phyloP scores from a whole-genome alignment of 2,329 filamentous ascomycete genomes.

The Chaetomiaceae sp. region DNA sequence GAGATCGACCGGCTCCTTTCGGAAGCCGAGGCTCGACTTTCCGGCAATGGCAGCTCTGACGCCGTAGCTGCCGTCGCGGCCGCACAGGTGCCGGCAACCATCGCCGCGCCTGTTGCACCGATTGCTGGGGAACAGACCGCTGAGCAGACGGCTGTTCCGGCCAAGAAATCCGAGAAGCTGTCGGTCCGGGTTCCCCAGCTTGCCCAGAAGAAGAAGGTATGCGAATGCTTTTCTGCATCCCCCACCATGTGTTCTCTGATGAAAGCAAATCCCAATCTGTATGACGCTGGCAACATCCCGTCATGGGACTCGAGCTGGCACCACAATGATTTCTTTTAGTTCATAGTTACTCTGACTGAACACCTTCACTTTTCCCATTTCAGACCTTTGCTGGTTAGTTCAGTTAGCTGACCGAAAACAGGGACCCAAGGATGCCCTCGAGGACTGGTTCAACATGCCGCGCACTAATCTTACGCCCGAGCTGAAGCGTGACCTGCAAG shows the following conservation, averaged over 20 bases:
- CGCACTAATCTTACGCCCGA: conserved; percentile 79
- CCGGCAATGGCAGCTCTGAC: conserved; percentile 22
- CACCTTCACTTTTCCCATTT: conserved; percentile 14
- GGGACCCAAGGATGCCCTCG: conserved; percentile 55
- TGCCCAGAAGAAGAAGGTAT: conserved; percentile 32
- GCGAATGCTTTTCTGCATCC: conserved; percentile 8
- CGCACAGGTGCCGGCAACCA: conserved; percentile 15
- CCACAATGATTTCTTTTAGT: conserved; percentile 48
- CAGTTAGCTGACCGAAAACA: conserved; percentile 26
- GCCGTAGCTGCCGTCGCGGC: conserved; percentile 14
- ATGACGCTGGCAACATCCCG: conserved; percentile 75
- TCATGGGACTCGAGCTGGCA: conserved; percentile 74
- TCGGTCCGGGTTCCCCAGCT: conserved; percentile 30
- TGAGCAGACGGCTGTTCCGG: conserved; percentile 14
- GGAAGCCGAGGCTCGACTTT: conserved; percentile 37
- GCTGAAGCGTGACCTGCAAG: conserved; percentile 82
- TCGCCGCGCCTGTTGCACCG: conserved; percentile 14
- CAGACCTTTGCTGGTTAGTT: not conserved
- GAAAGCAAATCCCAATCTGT: conserved; percentile 68
- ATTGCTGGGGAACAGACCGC: conserved; percentile 21
- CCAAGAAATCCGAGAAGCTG: conserved; percentile 27
- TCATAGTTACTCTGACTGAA: conserved; percentile 71
- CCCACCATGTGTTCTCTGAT: conserved; percentile 52
- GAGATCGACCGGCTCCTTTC: conserved; percentile 37
- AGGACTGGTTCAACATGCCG: conserved; percentile 85